Conservation (phyloP, 106 monocot species). For the Acanthochlamys bracteata region DNA sequence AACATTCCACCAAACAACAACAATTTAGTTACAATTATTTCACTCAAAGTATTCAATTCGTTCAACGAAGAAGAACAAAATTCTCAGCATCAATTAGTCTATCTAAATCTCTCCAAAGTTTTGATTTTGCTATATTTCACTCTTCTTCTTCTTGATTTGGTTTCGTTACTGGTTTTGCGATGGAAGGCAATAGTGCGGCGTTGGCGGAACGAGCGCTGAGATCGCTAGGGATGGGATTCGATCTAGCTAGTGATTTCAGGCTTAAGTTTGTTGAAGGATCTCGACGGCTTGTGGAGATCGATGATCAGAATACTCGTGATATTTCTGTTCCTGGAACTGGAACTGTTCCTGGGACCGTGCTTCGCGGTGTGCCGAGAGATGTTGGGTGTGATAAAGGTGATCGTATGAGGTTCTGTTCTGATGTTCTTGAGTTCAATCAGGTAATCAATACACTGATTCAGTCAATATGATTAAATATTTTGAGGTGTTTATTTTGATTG, state of each 20-base stretch:
- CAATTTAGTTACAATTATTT: too few species aligned
- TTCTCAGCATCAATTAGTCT: too few species aligned
- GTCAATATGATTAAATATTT: neutral
- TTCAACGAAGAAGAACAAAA: too few species aligned
- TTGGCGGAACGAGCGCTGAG: slow-evolving; percentile 41
- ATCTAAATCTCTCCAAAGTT: too few species aligned
- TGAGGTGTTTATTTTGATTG: neutral
- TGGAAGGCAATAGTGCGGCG: neutral
- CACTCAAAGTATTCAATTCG: too few species aligned
- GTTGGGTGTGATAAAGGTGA: slow-evolving; percentile 80
- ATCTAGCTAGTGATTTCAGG: slow-evolving; percentile 69
- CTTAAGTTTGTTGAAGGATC: slow-evolving; percentile 54
- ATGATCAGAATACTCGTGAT: slow-evolving; percentile 34
- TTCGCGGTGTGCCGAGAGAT: slow-evolving; percentile 38
- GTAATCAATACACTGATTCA: slow-evolving; percentile 8
- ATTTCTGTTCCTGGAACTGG: slow-evolving; percentile 46
- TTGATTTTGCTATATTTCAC: too few species aligned
- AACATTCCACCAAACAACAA: too few species aligned
- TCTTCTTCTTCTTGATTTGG: too few species aligned
- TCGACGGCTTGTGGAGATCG: slow-evolving; percentile 49
- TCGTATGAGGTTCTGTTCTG: slow-evolving; percentile 56
- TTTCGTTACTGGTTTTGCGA: too few species aligned
- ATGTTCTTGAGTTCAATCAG: slow-evolving; percentile 87
- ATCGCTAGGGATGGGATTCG: slow-evolving; percentile 75
- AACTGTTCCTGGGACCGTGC: neutral